Evolutionary conservation across 2,329 filamentous ascomycete species (phyloP).

Genomic region (Microthyrium microscopicum): DNA sequence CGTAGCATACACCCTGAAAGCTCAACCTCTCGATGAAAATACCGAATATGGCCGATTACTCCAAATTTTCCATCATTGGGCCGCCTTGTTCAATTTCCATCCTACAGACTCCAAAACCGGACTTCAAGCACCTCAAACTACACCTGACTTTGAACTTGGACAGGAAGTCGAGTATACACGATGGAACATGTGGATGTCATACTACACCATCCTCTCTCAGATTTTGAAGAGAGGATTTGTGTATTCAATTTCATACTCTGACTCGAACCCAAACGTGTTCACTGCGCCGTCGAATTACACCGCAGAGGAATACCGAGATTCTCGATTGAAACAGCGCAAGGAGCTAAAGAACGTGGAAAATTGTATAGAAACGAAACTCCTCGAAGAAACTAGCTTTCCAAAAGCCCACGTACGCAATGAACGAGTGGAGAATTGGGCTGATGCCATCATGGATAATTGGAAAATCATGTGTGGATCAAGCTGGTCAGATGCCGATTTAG

Average conservation of each 20-base stretch:
- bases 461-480: slow-evolving; percentile 57
- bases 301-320: slow-evolving; percentile 13
- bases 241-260: slow-evolving; percentile 32
- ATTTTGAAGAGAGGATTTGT: slow-evolving; percentile 52
- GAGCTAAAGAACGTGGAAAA: slow-evolving; percentile 68
- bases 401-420: slow-evolving; percentile 62
- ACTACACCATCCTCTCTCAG: slow-evolving; percentile 65
- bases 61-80: slow-evolving; percentile 45
- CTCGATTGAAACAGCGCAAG: slow-evolving; percentile 37
- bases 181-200: slow-evolving; percentile 65
- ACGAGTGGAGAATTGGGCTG: slow-evolving; percentile 69
- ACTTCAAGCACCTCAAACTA: slow-evolving; percentile 19
- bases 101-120: no score
- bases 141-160: slow-evolving; percentile 33
- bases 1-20: slow-evolving; percentile 51
- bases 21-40: slow-evolving; percentile 22
- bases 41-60: slow-evolving; percentile 18
- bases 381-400: slow-evolving; percentile 69
- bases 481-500: slow-evolving; percentile 69
- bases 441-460: slow-evolving; percentile 75
- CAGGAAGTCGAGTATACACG: slow-evolving; percentile 43
- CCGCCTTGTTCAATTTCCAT: slow-evolving; percentile 35
- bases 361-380: slow-evolving; percentile 61
- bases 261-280: slow-evolving; percentile 9
- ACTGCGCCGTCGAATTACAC: slow-evolving; percentile 13